phyloP scores from a whole-genome alignment of 805 yeast species.

The Sugiyamaella boreocaroliniensis region DNA sequence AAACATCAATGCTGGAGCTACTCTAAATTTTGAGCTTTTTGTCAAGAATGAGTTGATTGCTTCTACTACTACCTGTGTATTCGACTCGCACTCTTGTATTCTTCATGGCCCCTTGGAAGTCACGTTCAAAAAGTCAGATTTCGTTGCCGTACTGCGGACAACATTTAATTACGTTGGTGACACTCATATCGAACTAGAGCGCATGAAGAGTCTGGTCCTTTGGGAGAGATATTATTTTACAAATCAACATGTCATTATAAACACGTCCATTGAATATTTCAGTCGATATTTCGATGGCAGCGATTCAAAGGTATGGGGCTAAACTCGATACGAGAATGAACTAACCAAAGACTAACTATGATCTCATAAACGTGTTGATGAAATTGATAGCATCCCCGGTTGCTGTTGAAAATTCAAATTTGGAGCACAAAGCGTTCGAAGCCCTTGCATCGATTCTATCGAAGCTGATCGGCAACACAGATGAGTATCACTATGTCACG shows the following conservation, averaged over 20 bases:
- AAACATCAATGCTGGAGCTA: conserved; percentile 52
- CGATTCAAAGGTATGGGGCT: too few relatives aligned
- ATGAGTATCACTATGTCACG: not conserved
- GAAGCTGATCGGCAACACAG: not conserved
- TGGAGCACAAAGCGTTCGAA: not conserved
- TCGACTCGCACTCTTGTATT: too few relatives aligned
- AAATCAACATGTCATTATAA: not conserved
- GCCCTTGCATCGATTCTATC: not conserved
- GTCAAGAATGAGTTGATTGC: conserved; percentile 29
- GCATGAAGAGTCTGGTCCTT: conserved; percentile 48
- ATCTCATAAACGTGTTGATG: not conserved
- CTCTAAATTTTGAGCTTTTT: conserved; percentile 48
- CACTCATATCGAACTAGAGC: conserved; percentile 49
- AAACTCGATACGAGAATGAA: too few relatives aligned
- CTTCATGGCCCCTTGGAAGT: not conserved
- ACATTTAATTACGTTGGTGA: conserved; percentile 65
- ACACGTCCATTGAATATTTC: too few relatives aligned
- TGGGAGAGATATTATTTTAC: conserved; percentile 44
- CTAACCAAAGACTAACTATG: not conserved
- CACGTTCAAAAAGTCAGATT: not conserved
- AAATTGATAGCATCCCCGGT: not conserved
- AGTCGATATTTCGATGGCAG: too few relatives aligned
- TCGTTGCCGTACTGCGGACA: conserved; percentile 36
- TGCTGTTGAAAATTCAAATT: not conserved
- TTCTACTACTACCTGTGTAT: not conserved